These are phyloP conservation scores for Phytophthora chlamydospora DNA, from an alignment of 352 stramenopile genomes.

Conservation along the genomic window DNA sequence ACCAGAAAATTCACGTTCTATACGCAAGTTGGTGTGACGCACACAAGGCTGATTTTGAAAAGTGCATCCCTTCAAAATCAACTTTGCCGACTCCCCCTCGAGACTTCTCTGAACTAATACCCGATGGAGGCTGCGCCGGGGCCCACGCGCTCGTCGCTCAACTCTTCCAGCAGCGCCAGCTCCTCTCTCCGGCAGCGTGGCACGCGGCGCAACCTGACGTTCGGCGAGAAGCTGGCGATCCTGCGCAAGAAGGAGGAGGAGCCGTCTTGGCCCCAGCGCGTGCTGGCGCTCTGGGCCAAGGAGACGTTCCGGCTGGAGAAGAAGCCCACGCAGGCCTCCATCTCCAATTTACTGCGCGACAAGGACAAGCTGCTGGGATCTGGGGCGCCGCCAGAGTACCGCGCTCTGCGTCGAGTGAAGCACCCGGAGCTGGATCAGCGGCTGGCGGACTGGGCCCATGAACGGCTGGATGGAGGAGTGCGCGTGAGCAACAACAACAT, in stretches of 20 bases:
- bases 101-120: too few species aligned
- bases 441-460: constrained; percentile 53
- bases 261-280: constrained; percentile 57
- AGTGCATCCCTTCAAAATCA: too few species aligned
- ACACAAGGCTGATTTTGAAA: too few species aligned
- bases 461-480: constrained; percentile 32
- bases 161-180: too few species aligned
- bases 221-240: constrained; percentile 64
- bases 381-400: constrained; percentile 48
- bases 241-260: constrained; percentile 63
- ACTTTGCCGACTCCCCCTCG: too few species aligned
- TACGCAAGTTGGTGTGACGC: too few species aligned
- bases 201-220: constrained; percentile 61
- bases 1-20: too few species aligned
- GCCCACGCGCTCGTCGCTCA: too few species aligned
- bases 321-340: constrained; percentile 66
- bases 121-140: too few species aligned
- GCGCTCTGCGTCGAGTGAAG: constrained; percentile 51
- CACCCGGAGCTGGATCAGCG: constrained; percentile 56
- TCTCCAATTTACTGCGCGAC: constrained; percentile 64
- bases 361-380: constrained; percentile 52
- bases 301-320: constrained; percentile 53
- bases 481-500: constrained; percentile 40
- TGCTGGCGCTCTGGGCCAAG: constrained; percentile 57
- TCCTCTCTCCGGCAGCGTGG: background rate